phyloP scores from a whole-genome alignment of 176 grass and related monocot species.

The Bolboschoenus planiculmis region DNA sequence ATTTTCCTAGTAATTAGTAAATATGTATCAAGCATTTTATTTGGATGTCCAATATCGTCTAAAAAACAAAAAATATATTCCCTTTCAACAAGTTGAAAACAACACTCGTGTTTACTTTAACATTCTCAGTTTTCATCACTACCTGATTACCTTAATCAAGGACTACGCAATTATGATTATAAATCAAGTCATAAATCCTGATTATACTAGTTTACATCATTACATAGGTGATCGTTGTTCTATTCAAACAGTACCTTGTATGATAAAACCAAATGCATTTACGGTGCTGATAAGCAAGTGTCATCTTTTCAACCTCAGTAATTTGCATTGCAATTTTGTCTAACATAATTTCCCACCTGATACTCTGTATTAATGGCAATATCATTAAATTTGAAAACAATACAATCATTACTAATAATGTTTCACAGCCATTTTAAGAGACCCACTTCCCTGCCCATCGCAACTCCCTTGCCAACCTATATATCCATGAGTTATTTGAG shows the following conservation, averaged over 20 bases:
- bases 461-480: not conserved
- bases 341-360: not conserved
- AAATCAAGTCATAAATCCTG: not conserved
- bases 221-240: not conserved
- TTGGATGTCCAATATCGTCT: no score
- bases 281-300: not conserved
- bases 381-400: not conserved
- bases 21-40: no score
- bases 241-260: not conserved
- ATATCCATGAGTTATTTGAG: not conserved
- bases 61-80: no score
- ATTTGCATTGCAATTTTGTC: not conserved
- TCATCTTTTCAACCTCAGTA: not conserved
- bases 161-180: no score
- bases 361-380: not conserved
- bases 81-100: no score
- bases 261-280: not conserved
- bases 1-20: no score
- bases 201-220: not conserved
- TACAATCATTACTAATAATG: not conserved
- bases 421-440: not conserved
- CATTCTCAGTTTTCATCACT: not conserved
- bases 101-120: not conserved
- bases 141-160: not conserved
- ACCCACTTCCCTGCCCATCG: not conserved